Evolutionary conservation across 345 rosid species (phyloP).

Genomic region (Syzygium oleosum): DNA sequence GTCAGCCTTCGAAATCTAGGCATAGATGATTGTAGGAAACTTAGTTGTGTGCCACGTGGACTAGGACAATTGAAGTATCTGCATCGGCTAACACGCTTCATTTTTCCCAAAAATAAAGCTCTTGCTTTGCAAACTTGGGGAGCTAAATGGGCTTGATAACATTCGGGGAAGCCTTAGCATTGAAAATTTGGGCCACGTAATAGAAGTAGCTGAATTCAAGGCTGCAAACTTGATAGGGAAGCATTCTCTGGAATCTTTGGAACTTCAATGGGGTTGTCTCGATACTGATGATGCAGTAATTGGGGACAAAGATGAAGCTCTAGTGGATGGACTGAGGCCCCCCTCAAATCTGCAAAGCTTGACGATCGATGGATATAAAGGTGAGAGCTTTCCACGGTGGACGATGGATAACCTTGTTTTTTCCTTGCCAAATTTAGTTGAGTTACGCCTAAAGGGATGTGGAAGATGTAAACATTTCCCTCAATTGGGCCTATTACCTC

Average conservation of each 20-base stretch:
- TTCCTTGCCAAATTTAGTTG: constrained; percentile 8
- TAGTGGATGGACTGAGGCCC: constrained; percentile 4
- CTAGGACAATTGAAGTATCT: not conserved
- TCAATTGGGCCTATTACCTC: constrained; percentile 8
- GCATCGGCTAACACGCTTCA: not conserved
- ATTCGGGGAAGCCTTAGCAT: not conserved
- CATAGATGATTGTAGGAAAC: not conserved
- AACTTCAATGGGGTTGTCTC: not conserved
- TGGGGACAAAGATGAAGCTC: not conserved
- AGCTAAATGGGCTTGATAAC: not conserved
- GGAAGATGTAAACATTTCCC: constrained; percentile 13
- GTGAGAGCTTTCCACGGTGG: constrained; percentile 2
- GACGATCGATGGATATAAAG: constrained; percentile 2
- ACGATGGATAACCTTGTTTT: not conserved
- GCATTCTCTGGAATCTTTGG: not conserved
- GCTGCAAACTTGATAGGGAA: not conserved
- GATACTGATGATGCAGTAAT: not conserved
- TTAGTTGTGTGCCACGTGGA: not conserved
- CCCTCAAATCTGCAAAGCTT: constrained; percentile 6
- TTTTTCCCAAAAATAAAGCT: not conserved
- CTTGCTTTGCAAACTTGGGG: not conserved
- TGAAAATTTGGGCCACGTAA: not conserved
- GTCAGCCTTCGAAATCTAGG: not conserved
- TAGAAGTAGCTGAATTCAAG: not conserved
- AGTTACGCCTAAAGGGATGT: constrained; percentile 1